Evolutionary conservation across 2,329 filamentous ascomycete species (phyloP).

Genomic region (Alternaria brassicae): DNA sequence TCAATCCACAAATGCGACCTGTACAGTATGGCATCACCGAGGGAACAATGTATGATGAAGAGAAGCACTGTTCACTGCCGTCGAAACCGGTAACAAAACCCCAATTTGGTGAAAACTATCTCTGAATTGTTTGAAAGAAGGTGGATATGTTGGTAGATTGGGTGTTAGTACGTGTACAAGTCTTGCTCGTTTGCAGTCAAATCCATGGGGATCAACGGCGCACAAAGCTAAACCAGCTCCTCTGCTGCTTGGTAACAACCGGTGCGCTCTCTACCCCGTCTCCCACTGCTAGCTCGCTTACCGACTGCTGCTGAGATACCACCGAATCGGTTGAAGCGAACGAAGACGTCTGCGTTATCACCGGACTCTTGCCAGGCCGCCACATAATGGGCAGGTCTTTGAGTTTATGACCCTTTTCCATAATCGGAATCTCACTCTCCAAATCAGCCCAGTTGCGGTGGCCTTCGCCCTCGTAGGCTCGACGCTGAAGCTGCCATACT

Average conservation of each 20-base stretch:
- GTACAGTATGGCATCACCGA: conserved; percentile 32
- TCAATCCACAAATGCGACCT: conserved; percentile 16
- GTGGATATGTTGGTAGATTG: neutral
- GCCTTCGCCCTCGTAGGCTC: conserved; percentile 28
- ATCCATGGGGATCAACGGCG: neutral
- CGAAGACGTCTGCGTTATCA: neutral
- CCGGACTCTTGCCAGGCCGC: conserved; percentile 1
- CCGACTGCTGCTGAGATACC: neutral
- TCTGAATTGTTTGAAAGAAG: neutral
- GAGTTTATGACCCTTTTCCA: conserved; percentile 10
- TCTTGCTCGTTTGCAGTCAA: neutral
- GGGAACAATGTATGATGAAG: neutral
- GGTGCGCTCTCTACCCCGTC: neutral
- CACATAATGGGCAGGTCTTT: conserved; percentile 6
- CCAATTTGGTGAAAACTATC: conserved; percentile 2
- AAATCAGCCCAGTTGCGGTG: conserved; percentile 7
- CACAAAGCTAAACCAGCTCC: neutral
- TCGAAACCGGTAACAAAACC: conserved; percentile 4
- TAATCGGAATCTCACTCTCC: conserved; percentile 8
- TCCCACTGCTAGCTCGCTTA: neutral
- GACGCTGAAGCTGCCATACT: conserved; percentile 33
- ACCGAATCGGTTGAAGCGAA: neutral
- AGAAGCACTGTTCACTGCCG: neutral
- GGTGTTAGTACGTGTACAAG: neutral
- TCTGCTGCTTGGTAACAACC: neutral